phyloP scores from a whole-genome alignment of 2,329 filamentous ascomycete genomes.

The Orbilia blumenaviensis region DNA sequence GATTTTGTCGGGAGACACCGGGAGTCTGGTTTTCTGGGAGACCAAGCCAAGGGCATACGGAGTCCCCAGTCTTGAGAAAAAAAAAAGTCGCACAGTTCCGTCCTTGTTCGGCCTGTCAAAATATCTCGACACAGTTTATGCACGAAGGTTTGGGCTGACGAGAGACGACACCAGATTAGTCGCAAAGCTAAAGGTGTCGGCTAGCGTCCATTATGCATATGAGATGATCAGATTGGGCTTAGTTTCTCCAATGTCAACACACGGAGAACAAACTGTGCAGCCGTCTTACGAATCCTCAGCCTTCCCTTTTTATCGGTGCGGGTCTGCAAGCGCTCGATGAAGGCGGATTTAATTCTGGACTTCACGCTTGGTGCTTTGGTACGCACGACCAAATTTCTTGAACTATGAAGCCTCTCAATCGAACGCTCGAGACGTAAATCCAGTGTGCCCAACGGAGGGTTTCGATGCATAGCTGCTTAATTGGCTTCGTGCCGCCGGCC shows the following conservation, averaged over 20 bases:
- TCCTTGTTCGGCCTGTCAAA: slow-evolving; percentile 18
- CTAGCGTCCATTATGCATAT: background rate
- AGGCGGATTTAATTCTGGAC: slow-evolving; percentile 19
- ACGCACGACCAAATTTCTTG: too few species aligned
- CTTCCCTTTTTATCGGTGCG: slow-evolving; percentile 43
- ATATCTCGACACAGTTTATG: slow-evolving; percentile 21
- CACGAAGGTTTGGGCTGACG: slow-evolving; percentile 29
- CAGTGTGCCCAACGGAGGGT: slow-evolving; percentile 2
- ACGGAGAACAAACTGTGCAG: slow-evolving; percentile 31
- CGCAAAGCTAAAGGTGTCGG: slow-evolving; percentile 15
- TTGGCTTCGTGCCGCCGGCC: too few species aligned
- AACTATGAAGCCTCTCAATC: too few species aligned
- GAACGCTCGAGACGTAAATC: background rate
- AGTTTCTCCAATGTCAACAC: too few species aligned
- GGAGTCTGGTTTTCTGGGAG: too few species aligned
- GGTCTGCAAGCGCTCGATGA: slow-evolving; percentile 21
- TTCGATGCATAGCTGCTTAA: slow-evolving; percentile 1
- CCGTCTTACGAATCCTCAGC: slow-evolving; percentile 44
- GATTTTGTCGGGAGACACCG: background rate
- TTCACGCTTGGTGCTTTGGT: background rate
- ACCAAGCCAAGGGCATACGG: too few species aligned
- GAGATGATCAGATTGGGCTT: too few species aligned
- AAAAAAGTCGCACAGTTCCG: slow-evolving; percentile 19
- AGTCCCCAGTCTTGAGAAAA: background rate
- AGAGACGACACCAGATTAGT: slow-evolving; percentile 22